Evolutionary conservation across 1,139 yeast genomes (phyloP).

Genomic region (Scheffersomyces quercinus): DNA sequence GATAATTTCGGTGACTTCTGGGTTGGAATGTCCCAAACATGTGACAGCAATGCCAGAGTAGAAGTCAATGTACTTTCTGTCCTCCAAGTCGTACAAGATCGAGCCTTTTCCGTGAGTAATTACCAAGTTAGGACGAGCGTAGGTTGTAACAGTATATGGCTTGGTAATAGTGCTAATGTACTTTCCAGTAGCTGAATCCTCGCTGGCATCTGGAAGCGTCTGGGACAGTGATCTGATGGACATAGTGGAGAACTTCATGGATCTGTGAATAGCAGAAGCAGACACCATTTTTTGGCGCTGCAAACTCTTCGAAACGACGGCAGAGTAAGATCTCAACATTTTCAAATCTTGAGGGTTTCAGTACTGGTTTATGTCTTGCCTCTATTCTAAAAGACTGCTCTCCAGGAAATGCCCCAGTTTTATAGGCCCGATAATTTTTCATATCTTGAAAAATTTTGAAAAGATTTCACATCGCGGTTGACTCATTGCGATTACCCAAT

Average conservation of each 20-base stretch:
- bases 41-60: constrained; percentile 97
- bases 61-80: constrained; percentile 81
- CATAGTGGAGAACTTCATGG: neutral
- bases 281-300: neutral
- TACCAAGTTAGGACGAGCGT: constrained; percentile 74
- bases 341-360: neutral
- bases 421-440: no score
- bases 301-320: constrained; percentile 6
- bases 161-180: constrained; percentile 35
- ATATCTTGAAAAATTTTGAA: neutral
- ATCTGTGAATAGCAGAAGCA: neutral
- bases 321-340: constrained; percentile 8
- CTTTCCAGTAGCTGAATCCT: constrained; percentile 27
- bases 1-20: constrained; percentile 68
- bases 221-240: neutral
- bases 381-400: no score
- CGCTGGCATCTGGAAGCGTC: constrained; percentile 15
- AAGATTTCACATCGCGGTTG: constrained; percentile 41
- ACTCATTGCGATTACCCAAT: constrained; percentile 30
- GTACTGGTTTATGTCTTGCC: no score
- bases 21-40: constrained; percentile 85
- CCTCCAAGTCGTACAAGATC: constrained; percentile 72
- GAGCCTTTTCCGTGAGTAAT: constrained; percentile 75
- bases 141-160: constrained; percentile 76
- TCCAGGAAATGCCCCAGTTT: no score